These are phyloP conservation scores for Irpex sp. DNA, from an alignment of 1,284 basidiomycete genomes.

Conservation along the genomic window DNA sequence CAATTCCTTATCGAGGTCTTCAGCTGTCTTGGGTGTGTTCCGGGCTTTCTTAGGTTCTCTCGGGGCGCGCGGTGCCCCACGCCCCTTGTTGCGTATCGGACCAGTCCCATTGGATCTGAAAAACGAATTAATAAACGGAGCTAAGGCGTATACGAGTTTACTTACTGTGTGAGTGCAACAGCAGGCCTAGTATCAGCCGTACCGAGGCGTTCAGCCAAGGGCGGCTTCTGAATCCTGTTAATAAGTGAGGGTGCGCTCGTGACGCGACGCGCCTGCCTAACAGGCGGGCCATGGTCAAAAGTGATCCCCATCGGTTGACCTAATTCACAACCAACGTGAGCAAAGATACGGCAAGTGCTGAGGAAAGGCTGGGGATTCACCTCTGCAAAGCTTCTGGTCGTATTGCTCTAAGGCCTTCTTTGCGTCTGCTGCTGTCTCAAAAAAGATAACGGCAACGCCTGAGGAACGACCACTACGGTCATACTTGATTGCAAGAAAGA, in stretches of 20 bases:
- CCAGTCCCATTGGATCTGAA: conserved; percentile 23
- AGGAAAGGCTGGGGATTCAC: conserved; percentile 34
- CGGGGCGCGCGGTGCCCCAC: conserved; percentile 18
- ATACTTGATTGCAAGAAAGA: conserved; percentile 59
- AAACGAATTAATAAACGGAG: background rate
- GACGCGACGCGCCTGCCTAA: conserved; percentile 30
- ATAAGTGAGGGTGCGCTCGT: conserved; percentile 53
- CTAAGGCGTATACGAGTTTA: conserved; percentile 11
- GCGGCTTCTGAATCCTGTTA: conserved; percentile 59
- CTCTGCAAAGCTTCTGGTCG: conserved; percentile 87
- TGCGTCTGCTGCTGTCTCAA: conserved; percentile 76
- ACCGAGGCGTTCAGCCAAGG: conserved; percentile 54
- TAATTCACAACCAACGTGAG: conserved; percentile 26
- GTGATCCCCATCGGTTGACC: conserved; percentile 80
- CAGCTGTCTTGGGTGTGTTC: conserved; percentile 71
- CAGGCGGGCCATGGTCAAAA: conserved; percentile 48
- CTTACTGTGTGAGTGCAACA: conserved; percentile 20
- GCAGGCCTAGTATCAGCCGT: conserved; percentile 34
- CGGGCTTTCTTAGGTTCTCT: conserved; percentile 47
- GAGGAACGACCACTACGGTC: conserved; percentile 92
- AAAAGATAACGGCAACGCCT: conserved; percentile 81
- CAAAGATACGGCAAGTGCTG: background rate
- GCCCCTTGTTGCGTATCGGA: conserved; percentile 35
- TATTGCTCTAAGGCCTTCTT: conserved; percentile 82
- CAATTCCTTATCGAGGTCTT: conserved; percentile 86